phyloP scores from a whole-genome alignment of 805 yeast species.

The Ogataea angusta region DNA sequence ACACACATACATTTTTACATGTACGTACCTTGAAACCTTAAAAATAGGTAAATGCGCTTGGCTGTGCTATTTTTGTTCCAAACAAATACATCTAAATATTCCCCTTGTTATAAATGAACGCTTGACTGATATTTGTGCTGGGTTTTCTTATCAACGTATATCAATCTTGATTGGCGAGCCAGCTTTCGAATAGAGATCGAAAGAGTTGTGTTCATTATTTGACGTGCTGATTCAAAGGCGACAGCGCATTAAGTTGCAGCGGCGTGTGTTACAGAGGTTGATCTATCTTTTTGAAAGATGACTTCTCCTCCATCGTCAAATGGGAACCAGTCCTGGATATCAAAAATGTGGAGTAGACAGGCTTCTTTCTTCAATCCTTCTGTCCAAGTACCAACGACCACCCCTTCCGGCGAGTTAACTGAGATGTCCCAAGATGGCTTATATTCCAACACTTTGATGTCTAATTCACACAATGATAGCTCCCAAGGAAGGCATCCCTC shows the following conservation, averaged over 20 bases:
- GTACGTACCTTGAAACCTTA: too few relatives aligned
- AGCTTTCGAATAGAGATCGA: too few relatives aligned
- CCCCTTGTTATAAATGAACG: slow-evolving; percentile 1
- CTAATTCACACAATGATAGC: too few relatives aligned
- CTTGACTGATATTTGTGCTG: background rate
- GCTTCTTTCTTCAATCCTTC: background rate
- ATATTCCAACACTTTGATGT: too few relatives aligned
- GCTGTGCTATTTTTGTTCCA: background rate
- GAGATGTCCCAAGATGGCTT: too few relatives aligned
- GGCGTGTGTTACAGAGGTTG: background rate
- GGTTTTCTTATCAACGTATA: too few relatives aligned
- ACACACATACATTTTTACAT: too few relatives aligned
- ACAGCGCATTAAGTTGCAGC: background rate
- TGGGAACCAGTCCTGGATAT: background rate
- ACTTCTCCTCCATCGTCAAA: background rate
- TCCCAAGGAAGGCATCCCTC: too few relatives aligned
- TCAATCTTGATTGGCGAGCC: too few relatives aligned
- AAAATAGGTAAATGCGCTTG: background rate
- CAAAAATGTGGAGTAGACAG: background rate
- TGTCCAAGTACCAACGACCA: background rate
- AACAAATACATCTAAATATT: background rate
- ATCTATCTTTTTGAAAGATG: background rate
- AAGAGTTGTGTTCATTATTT: background rate
- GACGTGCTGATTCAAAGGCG: background rate
- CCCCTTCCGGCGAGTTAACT: background rate